Evolutionary conservation across 495 filamentous ascomycete genomes (phyloP).

Genomic region (Penicillium ochrochloron): DNA sequence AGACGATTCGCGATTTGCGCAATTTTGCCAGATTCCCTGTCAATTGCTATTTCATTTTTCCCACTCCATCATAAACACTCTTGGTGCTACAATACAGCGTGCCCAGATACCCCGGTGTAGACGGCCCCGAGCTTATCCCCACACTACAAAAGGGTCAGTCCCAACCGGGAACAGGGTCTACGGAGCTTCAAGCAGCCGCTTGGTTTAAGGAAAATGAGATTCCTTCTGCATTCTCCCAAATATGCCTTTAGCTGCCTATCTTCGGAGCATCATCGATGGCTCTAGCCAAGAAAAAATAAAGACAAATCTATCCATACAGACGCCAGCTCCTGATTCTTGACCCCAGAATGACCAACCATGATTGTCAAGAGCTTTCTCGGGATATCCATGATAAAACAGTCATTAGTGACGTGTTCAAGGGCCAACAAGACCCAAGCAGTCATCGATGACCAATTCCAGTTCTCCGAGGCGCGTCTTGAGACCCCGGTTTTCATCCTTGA

Average conservation of each 20-base stretch:
- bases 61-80: not conserved
- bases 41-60: slow-evolving; percentile 1
- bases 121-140: slow-evolving; percentile 30
- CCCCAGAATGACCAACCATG: not conserved
- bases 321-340: slow-evolving; percentile 21
- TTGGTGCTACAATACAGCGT: not conserved
- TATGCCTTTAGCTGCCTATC: not conserved
- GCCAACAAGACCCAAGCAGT: slow-evolving; percentile 68
- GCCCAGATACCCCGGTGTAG: slow-evolving; percentile 19
- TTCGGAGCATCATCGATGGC: not conserved
- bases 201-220: not conserved
- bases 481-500: slow-evolving; percentile 74
- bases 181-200: slow-evolving; percentile 2
- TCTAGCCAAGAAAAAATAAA: slow-evolving; percentile 2
- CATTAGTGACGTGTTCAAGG: slow-evolving; percentile 29
- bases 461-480: slow-evolving; percentile 70
- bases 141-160: slow-evolving; percentile 16
- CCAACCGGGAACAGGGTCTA: slow-evolving; percentile 20
- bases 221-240: slow-evolving; percentile 2
- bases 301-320: slow-evolving; percentile 18
- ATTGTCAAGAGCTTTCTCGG: not conserved
- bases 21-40: not conserved
- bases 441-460: slow-evolving; percentile 71
- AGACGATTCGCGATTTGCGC: not conserved
- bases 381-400: slow-evolving; percentile 1